Base-by-base conservation (phyloP, 305 asterid genomes). In the Ruellia speciosa region DNA sequence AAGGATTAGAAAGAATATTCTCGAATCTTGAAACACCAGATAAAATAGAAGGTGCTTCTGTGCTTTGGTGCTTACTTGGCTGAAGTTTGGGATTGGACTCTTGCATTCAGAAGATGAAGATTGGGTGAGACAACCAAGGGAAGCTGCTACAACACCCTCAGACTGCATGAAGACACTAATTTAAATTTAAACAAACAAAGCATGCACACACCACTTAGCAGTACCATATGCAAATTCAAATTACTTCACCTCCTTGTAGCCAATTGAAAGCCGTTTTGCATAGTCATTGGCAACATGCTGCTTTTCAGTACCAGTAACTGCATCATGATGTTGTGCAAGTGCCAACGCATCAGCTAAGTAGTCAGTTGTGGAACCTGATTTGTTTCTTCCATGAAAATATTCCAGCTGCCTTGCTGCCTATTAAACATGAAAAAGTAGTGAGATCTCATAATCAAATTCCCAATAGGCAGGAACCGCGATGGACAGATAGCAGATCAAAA, bases 381-480 rank as follows among this genome's bases (percentile, higher is more conserved):
- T 73, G 47, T 60, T 75, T 72, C 83, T 80, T 72, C 94, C 90
- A 68, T 60, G 73, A 49, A 87, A 69, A 62, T 65, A 66, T 65
- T 87, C 94, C 45, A 87, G 59, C 62, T 87, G 95, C 62, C 94
- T 74, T 62, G 95, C 95, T 54, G 94, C 95, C 95, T 87, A 72
- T 57, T 48, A 43, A 43, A 43, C 0, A 43, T 10, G 5, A 43
- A 43, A 11, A 14, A 0, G 48, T 14, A 11, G 4, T 43, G 48
- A 43, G 48, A 43, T 43, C n/a, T 43, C 15, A 14, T 14, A 14
- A 5, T 43, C 54, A 54, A 62, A 64, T 35, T 63, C 43, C 58
- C 53, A 7, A 28, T 39, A 19, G 35, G 35, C 19, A 46, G 35
- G 52, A 53, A 62, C 48, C 15, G 58, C 33, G 52, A 40, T 47